phyloP scores from a whole-genome alignment of 1,139 yeast genomes.

The Geotrichum macrosporum region DNA sequence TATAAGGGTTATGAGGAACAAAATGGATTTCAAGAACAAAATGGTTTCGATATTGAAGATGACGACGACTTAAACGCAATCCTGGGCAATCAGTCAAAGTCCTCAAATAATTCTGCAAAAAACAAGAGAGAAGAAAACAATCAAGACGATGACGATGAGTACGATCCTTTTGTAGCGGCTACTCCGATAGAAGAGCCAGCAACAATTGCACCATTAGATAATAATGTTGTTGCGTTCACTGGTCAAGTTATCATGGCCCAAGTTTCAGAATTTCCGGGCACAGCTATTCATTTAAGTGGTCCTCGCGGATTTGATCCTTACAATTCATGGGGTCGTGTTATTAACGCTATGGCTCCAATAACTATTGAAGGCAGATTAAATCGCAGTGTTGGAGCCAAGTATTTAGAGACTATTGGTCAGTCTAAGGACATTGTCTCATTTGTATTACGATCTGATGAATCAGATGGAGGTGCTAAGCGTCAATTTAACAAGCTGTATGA shows the following conservation, averaged over 20 bases:
- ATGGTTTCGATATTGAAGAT: constrained; percentile 26
- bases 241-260: constrained; percentile 57
- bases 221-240: constrained; percentile 43
- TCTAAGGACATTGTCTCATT: constrained; percentile 53
- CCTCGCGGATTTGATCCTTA: constrained; percentile 29
- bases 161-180: constrained; percentile 15
- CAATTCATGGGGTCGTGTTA: constrained; percentile 33
- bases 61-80: constrained; percentile 40
- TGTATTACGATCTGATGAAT: constrained; percentile 28
- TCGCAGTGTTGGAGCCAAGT: constrained; percentile 50
- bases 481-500: constrained; percentile 48
- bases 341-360: constrained; percentile 40
- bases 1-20: constrained; percentile 28
- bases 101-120: background rate
- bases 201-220: constrained; percentile 1
- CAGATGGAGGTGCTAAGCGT: constrained; percentile 11
- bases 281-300: constrained; percentile 45
- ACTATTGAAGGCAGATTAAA: constrained; percentile 63
- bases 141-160: constrained; percentile 21
- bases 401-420: constrained; percentile 48
- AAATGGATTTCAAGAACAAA: constrained; percentile 37
- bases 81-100: constrained; percentile 25
- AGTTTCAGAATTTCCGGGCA: constrained; percentile 48
- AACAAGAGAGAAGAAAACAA: background rate
- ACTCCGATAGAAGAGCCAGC: background rate